Evolutionary conservation across 2,329 filamentous ascomycete species (phyloP), one percentile per base, ranked within the genome.

Genomic region (Alternaria sp.): DNA sequence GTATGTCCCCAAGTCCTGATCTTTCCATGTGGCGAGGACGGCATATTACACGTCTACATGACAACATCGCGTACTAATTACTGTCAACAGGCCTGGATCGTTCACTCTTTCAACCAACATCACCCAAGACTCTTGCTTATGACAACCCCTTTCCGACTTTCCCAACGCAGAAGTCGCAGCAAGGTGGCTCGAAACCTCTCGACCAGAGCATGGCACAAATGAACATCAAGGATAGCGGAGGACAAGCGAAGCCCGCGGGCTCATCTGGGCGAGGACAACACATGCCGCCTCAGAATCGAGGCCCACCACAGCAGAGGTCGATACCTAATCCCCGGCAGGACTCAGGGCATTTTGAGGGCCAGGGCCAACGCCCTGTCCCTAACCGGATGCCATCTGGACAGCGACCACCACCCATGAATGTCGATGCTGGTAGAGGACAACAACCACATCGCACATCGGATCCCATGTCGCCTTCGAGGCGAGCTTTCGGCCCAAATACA

Each of bases 101-200:
- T 51, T 70, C 74, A 6, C 49, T 74, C 10, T 53, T 77, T 50
- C 68, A 72, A 40, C 74, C 73, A n/a, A 58, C 61, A 12, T 67
- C 67, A 5, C 73, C 74, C n/a, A 68, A 68, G 43, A 66, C 53
- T 12, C 50, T 75, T 20, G 65, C 75, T 9, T 74, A 77, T 62
- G 83, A 85, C 68, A 85, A 82, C 62, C 81, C 83, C 0, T 85
- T 85, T 55, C 83, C 83, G 7, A 74, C 76, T 0, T 84, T 85
- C 63, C 80, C 80, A 14, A 69, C 71, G 68, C 75, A 69, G 59
- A 74, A 60, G 48, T 62, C 48, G 16, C 62, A 61, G 34, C 68
- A 61, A 49, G 28, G 58, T 3, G 55, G 63, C 14, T 40, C 59
- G 22, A 62, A 61, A 30, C 70, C 68, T 22, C 66, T 78, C 56